A percentile compares a stretch with the other conserved stretches of the same genome.
phyloP scores from a whole-genome alignment of 306 rosid species.

The Cercis canadensis region DNA sequence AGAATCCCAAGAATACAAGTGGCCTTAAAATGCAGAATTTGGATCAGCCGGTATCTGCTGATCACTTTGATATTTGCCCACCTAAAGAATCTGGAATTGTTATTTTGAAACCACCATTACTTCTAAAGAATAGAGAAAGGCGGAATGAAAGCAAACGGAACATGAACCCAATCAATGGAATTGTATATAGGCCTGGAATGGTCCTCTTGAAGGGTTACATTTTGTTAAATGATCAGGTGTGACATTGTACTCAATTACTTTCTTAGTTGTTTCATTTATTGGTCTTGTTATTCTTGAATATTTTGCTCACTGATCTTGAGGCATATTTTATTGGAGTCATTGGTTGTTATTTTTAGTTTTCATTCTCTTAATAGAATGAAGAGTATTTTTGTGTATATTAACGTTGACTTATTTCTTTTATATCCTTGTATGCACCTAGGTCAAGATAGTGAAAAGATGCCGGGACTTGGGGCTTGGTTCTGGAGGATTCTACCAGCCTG shows the following conservation, averaged over 20 bases:
- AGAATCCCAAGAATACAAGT: neutral
- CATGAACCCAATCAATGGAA: neutral
- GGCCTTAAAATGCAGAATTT: constrained; percentile 22
- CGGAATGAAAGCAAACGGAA: too few relatives aligned
- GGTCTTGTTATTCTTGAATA: neutral
- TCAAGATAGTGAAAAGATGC: constrained; percentile 59
- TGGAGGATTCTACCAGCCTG: constrained; percentile 92
- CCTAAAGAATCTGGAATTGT: too few relatives aligned
- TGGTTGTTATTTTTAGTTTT: neutral
- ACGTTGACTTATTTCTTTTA: neutral
- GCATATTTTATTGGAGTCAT: too few relatives aligned
- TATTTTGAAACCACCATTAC: too few relatives aligned
- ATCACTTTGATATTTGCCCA: too few relatives aligned
- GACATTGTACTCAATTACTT: neutral
- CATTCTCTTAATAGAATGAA: neutral
- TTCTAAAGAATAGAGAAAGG: too few relatives aligned
- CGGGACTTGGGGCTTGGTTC: constrained; percentile 56
- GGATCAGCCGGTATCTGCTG: neutral
- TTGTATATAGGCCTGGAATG: constrained; percentile 61
- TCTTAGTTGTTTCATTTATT: neutral
- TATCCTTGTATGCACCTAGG: constrained; percentile 20
- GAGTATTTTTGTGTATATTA: neutral
- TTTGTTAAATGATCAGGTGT: constrained; percentile 59
- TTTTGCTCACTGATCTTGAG: neutral
- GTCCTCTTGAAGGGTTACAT: constrained; percentile 56